Evolutionary conservation across 495 filamentous ascomycete genomes (phyloP).

Genomic region (Tuber microsphaerosporum): DNA sequence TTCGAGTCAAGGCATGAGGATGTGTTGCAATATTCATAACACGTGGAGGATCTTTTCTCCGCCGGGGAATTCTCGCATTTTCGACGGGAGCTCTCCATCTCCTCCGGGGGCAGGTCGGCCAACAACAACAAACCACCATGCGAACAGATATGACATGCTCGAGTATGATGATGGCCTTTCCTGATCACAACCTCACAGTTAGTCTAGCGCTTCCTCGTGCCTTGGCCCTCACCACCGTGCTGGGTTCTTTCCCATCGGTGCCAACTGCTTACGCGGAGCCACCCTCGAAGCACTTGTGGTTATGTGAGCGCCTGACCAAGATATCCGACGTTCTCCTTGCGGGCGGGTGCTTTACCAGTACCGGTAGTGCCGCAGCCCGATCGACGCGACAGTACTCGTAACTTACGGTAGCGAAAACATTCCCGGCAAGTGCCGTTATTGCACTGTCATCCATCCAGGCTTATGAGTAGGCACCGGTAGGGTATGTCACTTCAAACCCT

Average conservation of each 20-base stretch:
- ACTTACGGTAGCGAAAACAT: not conserved
- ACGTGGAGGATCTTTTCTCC: not conserved
- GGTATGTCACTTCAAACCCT: not conserved
- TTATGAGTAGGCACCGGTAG: not conserved
- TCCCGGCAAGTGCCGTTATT: not conserved
- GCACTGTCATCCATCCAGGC: not conserved
- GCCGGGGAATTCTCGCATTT: not conserved
- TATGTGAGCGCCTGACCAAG: slow-evolving; percentile 1
- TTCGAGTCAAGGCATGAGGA: not conserved
- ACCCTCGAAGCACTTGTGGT: not conserved
- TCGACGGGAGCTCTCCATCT: not conserved
- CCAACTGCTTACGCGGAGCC: not conserved
- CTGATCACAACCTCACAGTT: not conserved
- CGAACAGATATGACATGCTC: no score
- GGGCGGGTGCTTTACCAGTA: not conserved
- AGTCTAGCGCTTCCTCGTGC: not conserved
- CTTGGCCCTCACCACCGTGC: not conserved
- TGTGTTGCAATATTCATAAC: not conserved
- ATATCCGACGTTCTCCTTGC: not conserved
- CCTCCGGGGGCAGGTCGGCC: not conserved
- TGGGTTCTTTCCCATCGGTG: not conserved
- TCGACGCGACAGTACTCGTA: not conserved
- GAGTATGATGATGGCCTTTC: no score
- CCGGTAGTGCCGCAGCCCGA: not conserved
- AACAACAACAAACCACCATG: not conserved